Conservation (phyloP, 1,284 basidiomycete species). For the Trichosporon inkin region DNA sequence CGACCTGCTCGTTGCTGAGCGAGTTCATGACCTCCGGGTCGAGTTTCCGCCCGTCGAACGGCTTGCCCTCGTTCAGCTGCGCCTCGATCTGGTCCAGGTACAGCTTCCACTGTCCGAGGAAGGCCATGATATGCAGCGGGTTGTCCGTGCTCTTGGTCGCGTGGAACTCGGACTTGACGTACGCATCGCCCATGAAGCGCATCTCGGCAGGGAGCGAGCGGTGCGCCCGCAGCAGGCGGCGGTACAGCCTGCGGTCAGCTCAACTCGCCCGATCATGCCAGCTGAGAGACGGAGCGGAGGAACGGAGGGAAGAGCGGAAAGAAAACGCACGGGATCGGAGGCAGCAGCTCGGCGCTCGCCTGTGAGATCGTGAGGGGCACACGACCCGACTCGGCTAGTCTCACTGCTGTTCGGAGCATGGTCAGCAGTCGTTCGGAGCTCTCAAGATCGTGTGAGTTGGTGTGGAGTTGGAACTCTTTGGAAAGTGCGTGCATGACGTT, state of each 20-base stretch:
- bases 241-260: slow-evolving; percentile 61
- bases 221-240: slow-evolving; percentile 74
- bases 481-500: background rate
- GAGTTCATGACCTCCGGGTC: slow-evolving; percentile 74
- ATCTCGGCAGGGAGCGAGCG: slow-evolving; percentile 70
- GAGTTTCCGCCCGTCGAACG: slow-evolving; percentile 64
- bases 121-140: slow-evolving; percentile 83
- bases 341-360: slow-evolving; percentile 67
- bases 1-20: slow-evolving; percentile 83
- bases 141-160: slow-evolving; percentile 73
- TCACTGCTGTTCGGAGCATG: slow-evolving; percentile 56
- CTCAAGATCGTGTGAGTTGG: too few species aligned
- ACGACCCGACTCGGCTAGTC: slow-evolving; percentile 54
- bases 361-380: slow-evolving; percentile 59
- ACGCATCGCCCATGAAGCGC: slow-evolving; percentile 79
- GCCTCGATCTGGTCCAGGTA: slow-evolving; percentile 69
- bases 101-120: slow-evolving; percentile 85
- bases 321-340: slow-evolving; percentile 67
- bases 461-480: slow-evolving; percentile 14
- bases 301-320: background rate
- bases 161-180: slow-evolving; percentile 85
- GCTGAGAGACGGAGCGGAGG: background rate
- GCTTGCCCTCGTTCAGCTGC: slow-evolving; percentile 24
- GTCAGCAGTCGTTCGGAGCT: background rate
- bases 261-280: background rate